These are phyloP conservation scores for Flammula alnicola DNA, from an alignment of 1,284 basidiomycete genomes.

Conservation along the genomic window DNA sequence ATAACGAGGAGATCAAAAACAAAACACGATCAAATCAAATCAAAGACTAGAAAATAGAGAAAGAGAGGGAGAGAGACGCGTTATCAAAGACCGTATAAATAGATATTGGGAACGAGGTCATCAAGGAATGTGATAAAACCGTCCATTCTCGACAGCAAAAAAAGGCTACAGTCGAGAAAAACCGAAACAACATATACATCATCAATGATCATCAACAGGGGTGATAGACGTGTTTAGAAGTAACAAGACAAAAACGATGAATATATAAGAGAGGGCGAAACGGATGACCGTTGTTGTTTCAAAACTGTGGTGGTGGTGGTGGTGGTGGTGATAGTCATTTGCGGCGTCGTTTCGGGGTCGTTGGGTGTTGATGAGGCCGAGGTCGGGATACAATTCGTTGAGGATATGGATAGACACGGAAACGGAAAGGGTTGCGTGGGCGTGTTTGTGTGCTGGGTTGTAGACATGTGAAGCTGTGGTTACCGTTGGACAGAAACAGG, in stretches of 20 bases:
- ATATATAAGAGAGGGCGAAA: constrained; percentile 17
- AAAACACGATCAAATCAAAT: constrained; percentile 3
- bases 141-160: constrained; percentile 14
- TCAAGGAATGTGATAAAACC: constrained; percentile 9
- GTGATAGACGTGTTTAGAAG: constrained; percentile 12
- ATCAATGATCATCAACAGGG: constrained; percentile 22
- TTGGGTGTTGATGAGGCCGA: constrained; percentile 4
- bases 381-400: too few relatives aligned
- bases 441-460: too few relatives aligned
- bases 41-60: constrained; percentile 11
- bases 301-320: background rate
- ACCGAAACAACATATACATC: constrained; percentile 19
- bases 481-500: too few relatives aligned
- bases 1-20: background rate
- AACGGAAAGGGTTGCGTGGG: too few relatives aligned
- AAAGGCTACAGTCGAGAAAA: constrained; percentile 3
- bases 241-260: constrained; percentile 8
- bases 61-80: too few relatives aligned
- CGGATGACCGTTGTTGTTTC: background rate
- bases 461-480: too few relatives aligned
- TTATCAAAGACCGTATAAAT: background rate
- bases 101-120: too few relatives aligned
- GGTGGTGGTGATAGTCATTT: background rate
- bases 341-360: background rate
- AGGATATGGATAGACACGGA: too few relatives aligned